These are phyloP conservation scores for Termitomyces heimii DNA, from an alignment of 768 basidiomycete genomes.

Conservation along the genomic window DNA sequence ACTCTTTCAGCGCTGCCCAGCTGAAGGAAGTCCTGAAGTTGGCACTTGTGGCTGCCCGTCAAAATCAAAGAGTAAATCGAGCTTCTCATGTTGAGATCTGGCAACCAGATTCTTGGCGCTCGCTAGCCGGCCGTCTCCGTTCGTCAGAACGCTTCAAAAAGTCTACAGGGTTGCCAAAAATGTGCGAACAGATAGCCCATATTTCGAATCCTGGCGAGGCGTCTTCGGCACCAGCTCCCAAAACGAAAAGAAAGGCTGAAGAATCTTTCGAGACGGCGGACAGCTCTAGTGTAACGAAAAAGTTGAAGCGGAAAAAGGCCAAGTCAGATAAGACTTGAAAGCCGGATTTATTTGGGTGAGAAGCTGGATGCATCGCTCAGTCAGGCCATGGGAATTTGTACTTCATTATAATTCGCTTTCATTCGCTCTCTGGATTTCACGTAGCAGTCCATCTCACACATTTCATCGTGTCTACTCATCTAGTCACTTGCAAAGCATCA, in stretches of 20 bases:
- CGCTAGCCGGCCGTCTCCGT: constrained; percentile 39
- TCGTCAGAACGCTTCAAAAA: constrained; percentile 55
- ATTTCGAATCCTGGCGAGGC: constrained; percentile 13
- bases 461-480: not conserved
- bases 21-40: constrained; percentile 79
- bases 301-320: constrained; percentile 37
- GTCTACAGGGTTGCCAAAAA: constrained; percentile 52
- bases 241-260: constrained; percentile 34
- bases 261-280: constrained; percentile 19
- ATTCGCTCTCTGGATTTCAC: not conserved
- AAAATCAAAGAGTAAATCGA: constrained; percentile 44
- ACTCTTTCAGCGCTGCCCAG: constrained; percentile 50
- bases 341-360: not conserved
- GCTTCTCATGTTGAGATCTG: constrained; percentile 37
- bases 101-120: constrained; percentile 54
- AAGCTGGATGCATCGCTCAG: not conserved
- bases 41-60: constrained; percentile 57
- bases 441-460: not conserved
- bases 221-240: constrained; percentile 3
- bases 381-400: not conserved
- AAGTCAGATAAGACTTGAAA: constrained; percentile 28
- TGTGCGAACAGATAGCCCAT: constrained; percentile 57
- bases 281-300: constrained; percentile 16
- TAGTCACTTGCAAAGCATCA: not conserved
- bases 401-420: not conserved